phyloP scores from a whole-genome alignment of 176 grass and related monocot species.

The Carex kokanica region DNA sequence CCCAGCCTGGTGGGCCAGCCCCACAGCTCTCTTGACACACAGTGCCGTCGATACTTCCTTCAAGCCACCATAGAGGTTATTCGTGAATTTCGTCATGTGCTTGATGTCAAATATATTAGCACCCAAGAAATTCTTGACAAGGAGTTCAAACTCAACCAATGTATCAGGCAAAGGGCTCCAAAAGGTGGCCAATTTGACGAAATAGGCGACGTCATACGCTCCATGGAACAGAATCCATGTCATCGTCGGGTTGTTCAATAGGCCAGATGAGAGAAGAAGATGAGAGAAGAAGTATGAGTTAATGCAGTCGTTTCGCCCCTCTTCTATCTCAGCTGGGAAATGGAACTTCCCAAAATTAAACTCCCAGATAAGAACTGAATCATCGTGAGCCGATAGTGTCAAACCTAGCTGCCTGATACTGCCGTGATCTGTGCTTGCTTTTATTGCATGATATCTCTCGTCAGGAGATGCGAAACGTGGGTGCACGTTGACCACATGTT shows the following conservation, averaged over 20 bases:
- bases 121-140: background rate
- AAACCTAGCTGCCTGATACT: too few relatives aligned
- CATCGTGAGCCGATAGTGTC: too few relatives aligned
- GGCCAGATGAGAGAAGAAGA: background rate
- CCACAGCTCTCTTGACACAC: background rate
- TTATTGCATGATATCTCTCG: too few relatives aligned
- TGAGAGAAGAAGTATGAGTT: background rate
- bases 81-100: constrained; percentile 19
- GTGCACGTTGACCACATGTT: too few relatives aligned
- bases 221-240: constrained; percentile 24
- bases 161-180: constrained; percentile 3
- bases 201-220: constrained; percentile 35
- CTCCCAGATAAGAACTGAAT: too few relatives aligned
- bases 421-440: too few relatives aligned
- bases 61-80: constrained; percentile 19
- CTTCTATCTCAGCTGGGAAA: too few relatives aligned
- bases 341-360: too few relatives aligned
- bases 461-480: too few relatives aligned
- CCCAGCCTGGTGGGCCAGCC: too few relatives aligned
- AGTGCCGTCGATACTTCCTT: constrained; percentile 15
- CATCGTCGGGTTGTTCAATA: background rate
- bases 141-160: constrained; percentile 17
- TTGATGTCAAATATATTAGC: constrained; percentile 33
- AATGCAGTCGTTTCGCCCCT: background rate
- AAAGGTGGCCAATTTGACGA: background rate